Base-by-base conservation (phyloP, 2,329 filamentous ascomycete species). In the Penicillium crustosum region DNA sequence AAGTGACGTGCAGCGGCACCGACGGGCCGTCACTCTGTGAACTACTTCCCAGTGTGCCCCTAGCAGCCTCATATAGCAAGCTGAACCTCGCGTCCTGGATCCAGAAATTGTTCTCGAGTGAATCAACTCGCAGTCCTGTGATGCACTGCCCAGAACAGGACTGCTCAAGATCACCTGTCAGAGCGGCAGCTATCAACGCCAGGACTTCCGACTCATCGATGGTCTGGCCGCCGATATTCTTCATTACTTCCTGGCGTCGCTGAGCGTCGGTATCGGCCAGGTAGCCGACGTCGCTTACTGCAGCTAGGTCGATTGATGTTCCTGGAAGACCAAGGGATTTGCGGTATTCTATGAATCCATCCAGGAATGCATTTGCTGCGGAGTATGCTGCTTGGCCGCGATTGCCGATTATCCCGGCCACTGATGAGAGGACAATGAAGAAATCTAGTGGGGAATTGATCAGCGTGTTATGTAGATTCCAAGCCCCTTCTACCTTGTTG, bases 1-100 rank as follows among this genome's bases (percentile, higher is more conserved):
- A 68, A 0, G 76, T 72, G 0, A 77, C 73, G 38, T 79, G 77
- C 64, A 80, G 78, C 1, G 80, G 81, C 6, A 81, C 70, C 0
- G 65, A 61, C 2, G 60, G 63, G 2, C 61, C 63, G n/a, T 53
- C 19, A 7, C 36, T 42, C 25, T 50, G 55, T 3, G 51, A 38
- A 19, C 54, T 56, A 19, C 21, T 59, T 9, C 63, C 58, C 6
- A 56, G 48, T 13, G 31, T 43, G 3, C 25, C 71, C 44, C 78
- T 75, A 3, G 77, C 73, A 0, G 73, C 71, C 58, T 78, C 69
- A 13, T 78, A 77, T 27, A 85, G 74, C 33, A 78, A 73, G 55
- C 79, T 78, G 70, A 85, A 85, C 66, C 83, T 84, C 53, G 79
- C 80, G 49, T 86, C 83, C 2, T 75, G 67, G 4, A 78, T 78